These are phyloP conservation scores for Pseudopyrenochaeta lycopersici DNA, from an alignment of 2,329 filamentous ascomycete species.

Conservation along the genomic window DNA sequence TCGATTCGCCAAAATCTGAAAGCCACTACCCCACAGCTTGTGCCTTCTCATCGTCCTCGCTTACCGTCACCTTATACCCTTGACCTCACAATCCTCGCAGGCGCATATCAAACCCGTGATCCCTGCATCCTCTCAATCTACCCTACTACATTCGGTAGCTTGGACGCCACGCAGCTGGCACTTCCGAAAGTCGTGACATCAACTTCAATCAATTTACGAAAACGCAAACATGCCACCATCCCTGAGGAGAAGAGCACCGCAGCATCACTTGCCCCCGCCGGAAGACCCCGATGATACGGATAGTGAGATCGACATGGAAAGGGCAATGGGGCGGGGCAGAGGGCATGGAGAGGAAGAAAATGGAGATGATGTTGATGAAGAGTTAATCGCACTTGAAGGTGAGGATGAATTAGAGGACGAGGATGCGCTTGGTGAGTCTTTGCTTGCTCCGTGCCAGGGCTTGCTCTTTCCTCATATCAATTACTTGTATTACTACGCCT, in stretches of 20 bases:
- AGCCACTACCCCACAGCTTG: not conserved
- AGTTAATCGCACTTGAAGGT: constrained; percentile 30
- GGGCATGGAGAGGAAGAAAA: constrained; percentile 34
- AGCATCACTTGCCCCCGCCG: constrained; percentile 24
- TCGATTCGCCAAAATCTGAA: not conserved
- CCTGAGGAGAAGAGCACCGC: constrained; percentile 32
- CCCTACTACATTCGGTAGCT: not conserved
- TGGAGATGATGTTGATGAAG: constrained; percentile 32
- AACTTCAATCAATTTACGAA: not conserved
- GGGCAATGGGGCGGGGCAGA: constrained; percentile 3
- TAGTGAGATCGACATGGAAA: constrained; percentile 35
- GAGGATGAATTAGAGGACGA: constrained; percentile 61
- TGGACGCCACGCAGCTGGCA: not conserved
- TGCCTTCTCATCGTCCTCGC: constrained; percentile 5
- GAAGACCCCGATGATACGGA: constrained; percentile 31
- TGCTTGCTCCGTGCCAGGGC: not conserved
- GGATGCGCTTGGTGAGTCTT: constrained; percentile 30
- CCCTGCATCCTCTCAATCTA: constrained; percentile 9
- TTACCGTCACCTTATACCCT: constrained; percentile 8
- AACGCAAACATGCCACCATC: constrained; percentile 37
- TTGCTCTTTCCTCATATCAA: not conserved
- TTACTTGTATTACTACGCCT: not conserved
- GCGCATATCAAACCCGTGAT: constrained; percentile 8
- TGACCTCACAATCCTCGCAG: constrained; percentile 9
- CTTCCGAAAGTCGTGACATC: constrained; percentile 10